Evolutionary conservation across 2,329 filamentous ascomycete genomes (phyloP).

Genomic region (Lecanicillium sp.): DNA sequence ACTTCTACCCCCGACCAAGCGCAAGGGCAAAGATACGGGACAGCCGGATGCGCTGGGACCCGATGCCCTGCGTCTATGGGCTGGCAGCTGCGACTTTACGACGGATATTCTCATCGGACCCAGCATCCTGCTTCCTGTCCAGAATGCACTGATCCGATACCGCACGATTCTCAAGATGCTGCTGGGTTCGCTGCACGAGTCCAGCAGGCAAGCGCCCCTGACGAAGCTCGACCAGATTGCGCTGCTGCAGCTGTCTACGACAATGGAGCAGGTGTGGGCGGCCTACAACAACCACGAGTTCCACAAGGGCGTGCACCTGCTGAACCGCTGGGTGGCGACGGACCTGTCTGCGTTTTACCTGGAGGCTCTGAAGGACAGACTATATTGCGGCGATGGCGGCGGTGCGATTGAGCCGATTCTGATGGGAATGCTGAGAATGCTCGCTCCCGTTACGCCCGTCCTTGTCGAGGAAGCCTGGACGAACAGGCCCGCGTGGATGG

Average conservation of each 20-base stretch:
- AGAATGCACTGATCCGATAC: slow-evolving; percentile 76
- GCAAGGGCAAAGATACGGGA: slow-evolving; percentile 43
- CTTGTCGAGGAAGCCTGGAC: slow-evolving; percentile 87
- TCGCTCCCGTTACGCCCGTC: slow-evolving; percentile 74
- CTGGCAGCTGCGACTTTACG: slow-evolving; percentile 85
- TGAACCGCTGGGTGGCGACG: slow-evolving; percentile 76
- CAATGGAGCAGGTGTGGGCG: slow-evolving; percentile 57
- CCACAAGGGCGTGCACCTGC: slow-evolving; percentile 63
- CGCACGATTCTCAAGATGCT: slow-evolving; percentile 88
- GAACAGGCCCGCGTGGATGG: slow-evolving; percentile 62
- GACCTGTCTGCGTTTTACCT: slow-evolving; percentile 93
- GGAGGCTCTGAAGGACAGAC: slow-evolving; percentile 81
- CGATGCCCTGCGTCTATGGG: slow-evolving; percentile 86
- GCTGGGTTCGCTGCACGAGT: slow-evolving; percentile 63
- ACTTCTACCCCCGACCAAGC: slow-evolving; percentile 63
- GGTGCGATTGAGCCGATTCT: slow-evolving; percentile 63
- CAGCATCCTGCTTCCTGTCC: slow-evolving; percentile 68
- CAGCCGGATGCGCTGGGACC: slow-evolving; percentile 69
- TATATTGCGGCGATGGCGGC: slow-evolving; percentile 74
- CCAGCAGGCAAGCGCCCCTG: slow-evolving; percentile 43
- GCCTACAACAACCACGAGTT: slow-evolving; percentile 73
- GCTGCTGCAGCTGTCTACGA: slow-evolving; percentile 63
- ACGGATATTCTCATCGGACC: slow-evolving; percentile 78
- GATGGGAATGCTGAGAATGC: slow-evolving; percentile 66
- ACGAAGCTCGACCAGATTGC: slow-evolving; percentile 68